Conservation (phyloP, 1,284 basidiomycete species). For the Apiotrichum akiyoshidainum region DNA sequence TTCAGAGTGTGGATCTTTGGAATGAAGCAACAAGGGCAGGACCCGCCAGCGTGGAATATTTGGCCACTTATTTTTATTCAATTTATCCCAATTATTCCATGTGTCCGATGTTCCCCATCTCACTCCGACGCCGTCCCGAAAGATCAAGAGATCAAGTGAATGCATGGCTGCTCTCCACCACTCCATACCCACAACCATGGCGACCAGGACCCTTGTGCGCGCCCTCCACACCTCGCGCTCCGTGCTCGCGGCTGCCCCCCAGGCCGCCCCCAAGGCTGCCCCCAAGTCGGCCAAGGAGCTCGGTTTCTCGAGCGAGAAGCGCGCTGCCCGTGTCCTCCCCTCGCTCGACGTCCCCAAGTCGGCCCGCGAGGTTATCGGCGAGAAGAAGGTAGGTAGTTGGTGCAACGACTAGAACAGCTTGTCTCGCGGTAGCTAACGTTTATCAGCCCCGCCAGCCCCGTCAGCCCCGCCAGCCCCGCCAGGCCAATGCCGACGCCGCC, state of each 20-base stretch:
- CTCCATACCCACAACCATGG: slow-evolving; percentile 9
- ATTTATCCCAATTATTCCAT: slow-evolving; percentile 28
- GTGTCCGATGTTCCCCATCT: neutral
- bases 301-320: slow-evolving; percentile 10
- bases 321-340: slow-evolving; percentile 11
- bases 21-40: neutral
- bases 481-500: neutral
- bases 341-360: slow-evolving; percentile 3
- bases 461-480: neutral
- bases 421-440: no score
- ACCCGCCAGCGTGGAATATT: neutral
- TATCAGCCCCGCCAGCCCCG: neutral
- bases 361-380: neutral
- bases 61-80: slow-evolving; percentile 4
- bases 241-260: no score
- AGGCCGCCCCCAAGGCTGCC: neutral
- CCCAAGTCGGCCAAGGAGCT: neutral
- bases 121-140: neutral
- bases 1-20: neutral
- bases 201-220: slow-evolving; percentile 10
- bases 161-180: neutral
- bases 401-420: no score
- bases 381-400: neutral
- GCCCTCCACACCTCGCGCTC: slow-evolving; percentile 12
- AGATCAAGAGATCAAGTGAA: neutral